These are phyloP conservation scores for Mariannaea sp. DNA, from an alignment of 2,329 filamentous ascomycete species.

Conservation along the genomic window DNA sequence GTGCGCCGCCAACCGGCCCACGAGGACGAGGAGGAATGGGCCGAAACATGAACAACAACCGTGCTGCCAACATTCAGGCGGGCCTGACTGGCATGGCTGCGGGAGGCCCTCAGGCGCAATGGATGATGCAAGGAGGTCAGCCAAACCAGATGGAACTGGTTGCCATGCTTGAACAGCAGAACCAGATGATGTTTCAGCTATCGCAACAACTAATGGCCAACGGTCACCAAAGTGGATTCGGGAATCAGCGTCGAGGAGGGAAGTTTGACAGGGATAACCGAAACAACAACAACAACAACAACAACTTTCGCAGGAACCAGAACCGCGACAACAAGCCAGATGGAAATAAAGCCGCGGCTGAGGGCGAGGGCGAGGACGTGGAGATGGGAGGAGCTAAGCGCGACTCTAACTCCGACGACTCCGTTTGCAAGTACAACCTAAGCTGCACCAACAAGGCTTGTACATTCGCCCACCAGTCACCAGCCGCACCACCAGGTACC, in stretches of 20 bases:
- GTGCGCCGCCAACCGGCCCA: slow-evolving; percentile 74
- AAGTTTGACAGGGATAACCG: slow-evolving; percentile 69
- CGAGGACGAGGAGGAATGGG: slow-evolving; percentile 58
- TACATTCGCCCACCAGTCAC: slow-evolving; percentile 92
- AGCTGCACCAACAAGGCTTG: slow-evolving; percentile 88
- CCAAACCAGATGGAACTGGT: slow-evolving; percentile 61
- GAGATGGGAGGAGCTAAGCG: slow-evolving; percentile 62
- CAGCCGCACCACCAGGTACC: slow-evolving; percentile 78
- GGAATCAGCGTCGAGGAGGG: slow-evolving; percentile 48
- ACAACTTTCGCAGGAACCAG: slow-evolving; percentile 57
- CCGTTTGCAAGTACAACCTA: slow-evolving; percentile 87
- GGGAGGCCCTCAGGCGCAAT: slow-evolving; percentile 44
- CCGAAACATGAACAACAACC: slow-evolving; percentile 53
- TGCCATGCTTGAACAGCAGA: slow-evolving; percentile 87
- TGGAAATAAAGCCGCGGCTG: slow-evolving; percentile 40
- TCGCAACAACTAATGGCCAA: slow-evolving; percentile 65
- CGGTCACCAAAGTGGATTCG: slow-evolving; percentile 49
- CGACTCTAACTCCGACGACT: slow-evolving; percentile 65
- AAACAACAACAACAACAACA: too few species aligned
- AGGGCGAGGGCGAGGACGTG: slow-evolving; percentile 60
- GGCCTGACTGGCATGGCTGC: slow-evolving; percentile 54
- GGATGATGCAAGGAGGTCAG: slow-evolving; percentile 54
- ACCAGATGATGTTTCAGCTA: slow-evolving; percentile 81
- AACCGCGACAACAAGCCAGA: slow-evolving; percentile 47
- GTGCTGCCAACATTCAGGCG: slow-evolving; percentile 54